phyloP scores from a whole-genome alignment of 768 basidiomycete species.

The Agrocybe praecox region DNA sequence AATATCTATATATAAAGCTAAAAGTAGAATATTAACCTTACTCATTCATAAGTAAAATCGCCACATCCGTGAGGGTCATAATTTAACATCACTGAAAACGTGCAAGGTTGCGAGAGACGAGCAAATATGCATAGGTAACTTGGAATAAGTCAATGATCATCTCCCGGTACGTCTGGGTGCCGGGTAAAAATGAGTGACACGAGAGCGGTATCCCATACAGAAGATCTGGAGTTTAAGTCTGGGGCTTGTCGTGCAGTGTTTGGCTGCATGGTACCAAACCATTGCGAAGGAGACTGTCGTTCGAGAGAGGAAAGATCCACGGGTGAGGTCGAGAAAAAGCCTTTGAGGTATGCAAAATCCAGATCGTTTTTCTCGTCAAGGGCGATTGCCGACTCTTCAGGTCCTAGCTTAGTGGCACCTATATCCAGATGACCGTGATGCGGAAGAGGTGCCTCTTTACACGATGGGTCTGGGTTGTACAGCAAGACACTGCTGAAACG shows the following conservation, averaged over 20 bases:
- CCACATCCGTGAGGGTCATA: too few relatives aligned
- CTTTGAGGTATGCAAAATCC: conserved; percentile 56
- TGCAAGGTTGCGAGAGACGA: too few relatives aligned
- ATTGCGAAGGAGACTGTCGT: conserved; percentile 32
- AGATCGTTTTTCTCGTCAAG: conserved; percentile 35
- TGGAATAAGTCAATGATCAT: too few relatives aligned
- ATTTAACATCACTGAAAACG: too few relatives aligned
- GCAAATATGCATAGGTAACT: too few relatives aligned
- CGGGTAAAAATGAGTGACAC: conserved; percentile 21
- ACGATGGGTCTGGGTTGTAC: conserved; percentile 49
- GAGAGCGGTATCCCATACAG: conserved; percentile 32
- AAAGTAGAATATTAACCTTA: too few relatives aligned
- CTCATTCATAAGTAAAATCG: too few relatives aligned
- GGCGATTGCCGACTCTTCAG: conserved; percentile 49
- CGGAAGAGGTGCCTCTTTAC: conserved; percentile 43
- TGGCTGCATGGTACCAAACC: conserved; percentile 6
- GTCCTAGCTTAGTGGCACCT: conserved; percentile 43
- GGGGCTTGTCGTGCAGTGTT: not conserved
- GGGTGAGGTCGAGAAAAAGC: conserved; percentile 56
- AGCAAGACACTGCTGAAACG: conserved; percentile 55
- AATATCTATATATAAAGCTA: too few relatives aligned
- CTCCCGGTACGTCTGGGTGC: not conserved
- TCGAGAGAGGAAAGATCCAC: conserved; percentile 52
- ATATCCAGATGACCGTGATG: conserved; percentile 40
- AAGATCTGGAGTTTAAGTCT: not conserved